phyloP scores from a whole-genome alignment of 257 asterid species.

The Solanum chiquidenum region DNA sequence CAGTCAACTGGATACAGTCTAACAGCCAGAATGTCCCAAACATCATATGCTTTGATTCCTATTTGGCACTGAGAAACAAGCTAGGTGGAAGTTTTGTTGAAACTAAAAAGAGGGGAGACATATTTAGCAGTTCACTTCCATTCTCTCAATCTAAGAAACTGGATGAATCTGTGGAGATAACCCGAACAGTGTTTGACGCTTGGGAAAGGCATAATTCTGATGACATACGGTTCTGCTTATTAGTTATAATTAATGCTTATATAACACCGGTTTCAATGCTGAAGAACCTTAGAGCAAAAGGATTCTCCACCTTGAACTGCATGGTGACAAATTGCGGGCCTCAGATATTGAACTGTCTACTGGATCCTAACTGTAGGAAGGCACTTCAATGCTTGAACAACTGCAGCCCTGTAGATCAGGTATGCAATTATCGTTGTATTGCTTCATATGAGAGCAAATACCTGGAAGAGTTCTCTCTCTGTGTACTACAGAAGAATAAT shows the following conservation, averaged over 20 bases:
- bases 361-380: slow-evolving; percentile 74
- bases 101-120: slow-evolving; percentile 20
- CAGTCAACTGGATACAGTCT: slow-evolving; percentile 49
- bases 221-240: slow-evolving; percentile 76
- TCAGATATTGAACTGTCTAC: slow-evolving; percentile 66
- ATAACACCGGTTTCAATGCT: slow-evolving; percentile 60
- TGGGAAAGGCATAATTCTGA: slow-evolving; percentile 81
- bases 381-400: slow-evolving; percentile 86
- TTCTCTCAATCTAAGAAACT: slow-evolving; percentile 33
- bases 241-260: slow-evolving; percentile 71
- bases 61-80: slow-evolving; percentile 44
- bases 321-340: slow-evolving; percentile 79
- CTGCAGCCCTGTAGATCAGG: slow-evolving; percentile 93
- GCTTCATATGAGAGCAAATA: slow-evolving; percentile 76
- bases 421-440: slow-evolving; percentile 74
- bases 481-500: slow-evolving; percentile 70
- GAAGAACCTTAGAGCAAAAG: slow-evolving; percentile 79
- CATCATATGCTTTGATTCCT: slow-evolving; percentile 65
- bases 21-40: slow-evolving; percentile 31
- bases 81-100: slow-evolving; percentile 49
- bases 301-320: slow-evolving; percentile 69
- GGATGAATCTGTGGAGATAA: slow-evolving; percentile 46
- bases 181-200: slow-evolving; percentile 46
- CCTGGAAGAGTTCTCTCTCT: slow-evolving; percentile 74
- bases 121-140: slow-evolving; percentile 33